Base-by-base conservation (phyloP, 1,284 basidiomycete genomes). In the Cutaneotrichosporon sp. region DNA sequence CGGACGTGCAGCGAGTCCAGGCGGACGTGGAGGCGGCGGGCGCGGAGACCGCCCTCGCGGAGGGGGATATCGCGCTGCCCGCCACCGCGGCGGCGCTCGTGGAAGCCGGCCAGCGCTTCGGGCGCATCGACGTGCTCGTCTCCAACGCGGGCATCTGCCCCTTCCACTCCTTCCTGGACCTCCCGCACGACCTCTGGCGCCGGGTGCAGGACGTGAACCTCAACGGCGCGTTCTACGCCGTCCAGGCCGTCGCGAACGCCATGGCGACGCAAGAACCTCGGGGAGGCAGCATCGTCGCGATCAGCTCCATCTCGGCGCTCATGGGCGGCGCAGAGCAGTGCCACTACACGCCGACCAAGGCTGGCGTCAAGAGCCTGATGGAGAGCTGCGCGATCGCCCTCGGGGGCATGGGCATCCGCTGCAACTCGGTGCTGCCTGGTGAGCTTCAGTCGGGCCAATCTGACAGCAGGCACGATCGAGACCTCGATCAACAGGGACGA, bases 91-190 rank as follows among this genome's bases (percentile, higher is more conserved):
- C 78, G 20, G 84, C 84, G 74, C 86, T 91, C 59, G 87, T 90
- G 2, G 75, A 83, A 11, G 86, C 87, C 3, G 82, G 87, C 0
- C 73, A 81, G 13, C 75, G 81, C 0, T 91, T 89, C 69, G 84
- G 84, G 1, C 82, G 89, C 22, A 87, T 90, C 67, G 89, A 90
- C 82, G 83, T 85, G 4, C 81, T 86, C 18, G 82, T 85, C 68
- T 88, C 87, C 66, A 91, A 91, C 77, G 89, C 89, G 22, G 89
- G 89, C 11, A 90, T 91, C 63, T 91, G 90, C 71, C 89, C 89
- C 0, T 91, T 91, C 76, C 85, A 87, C 60, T 84, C 89, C 47
- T 90, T 91, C 75, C 80, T 91, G 67, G 85, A 85, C n/a, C 88
- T 91, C 84, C 86, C 88, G 4, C 82, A 85, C 60, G 81, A 84